Percentiles rank a stretch among this genome's conserved stretches.
Evolutionary conservation across 2,329 filamentous ascomycete species (phyloP).

Genomic region (Fusarium succisae): DNA sequence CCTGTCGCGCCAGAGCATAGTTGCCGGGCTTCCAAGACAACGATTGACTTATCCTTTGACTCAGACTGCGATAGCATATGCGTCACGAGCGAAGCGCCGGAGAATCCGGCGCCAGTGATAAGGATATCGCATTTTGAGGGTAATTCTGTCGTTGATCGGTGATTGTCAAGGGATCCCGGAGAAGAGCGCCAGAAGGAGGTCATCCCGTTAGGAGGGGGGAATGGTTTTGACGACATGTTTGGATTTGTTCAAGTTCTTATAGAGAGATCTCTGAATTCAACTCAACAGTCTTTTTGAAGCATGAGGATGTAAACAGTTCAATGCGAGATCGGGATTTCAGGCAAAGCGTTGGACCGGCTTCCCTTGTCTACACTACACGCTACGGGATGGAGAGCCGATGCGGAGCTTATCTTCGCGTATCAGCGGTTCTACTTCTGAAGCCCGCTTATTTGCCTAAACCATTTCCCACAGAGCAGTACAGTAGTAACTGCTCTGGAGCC

Average conservation of each 20-base stretch:
- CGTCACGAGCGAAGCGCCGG: constrained; percentile 55
- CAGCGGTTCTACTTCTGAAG: background rate
- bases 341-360: background rate
- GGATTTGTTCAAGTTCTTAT: fast-evolving
- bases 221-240: background rate
- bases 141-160: constrained; percentile 28
- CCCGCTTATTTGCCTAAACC: background rate
- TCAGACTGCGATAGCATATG: constrained; percentile 46
- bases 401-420: background rate
- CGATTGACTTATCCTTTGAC: constrained; percentile 36
- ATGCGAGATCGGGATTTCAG: background rate
- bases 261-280: background rate
- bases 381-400: background rate
- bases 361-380: background rate
- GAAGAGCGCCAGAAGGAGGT: constrained; percentile 19
- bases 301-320: background rate
- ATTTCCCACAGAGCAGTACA: no score
- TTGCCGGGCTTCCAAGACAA: constrained; percentile 48
- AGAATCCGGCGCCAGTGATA: constrained; percentile 58
- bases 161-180: background rate
- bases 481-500: no score
- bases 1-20: constrained; percentile 52
- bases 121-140: constrained; percentile 54
- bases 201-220: constrained; percentile 12
- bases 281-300: background rate